Conservation (phyloP, 1,139 yeast genomes). For the Sporopachydermia cereana region DNA sequence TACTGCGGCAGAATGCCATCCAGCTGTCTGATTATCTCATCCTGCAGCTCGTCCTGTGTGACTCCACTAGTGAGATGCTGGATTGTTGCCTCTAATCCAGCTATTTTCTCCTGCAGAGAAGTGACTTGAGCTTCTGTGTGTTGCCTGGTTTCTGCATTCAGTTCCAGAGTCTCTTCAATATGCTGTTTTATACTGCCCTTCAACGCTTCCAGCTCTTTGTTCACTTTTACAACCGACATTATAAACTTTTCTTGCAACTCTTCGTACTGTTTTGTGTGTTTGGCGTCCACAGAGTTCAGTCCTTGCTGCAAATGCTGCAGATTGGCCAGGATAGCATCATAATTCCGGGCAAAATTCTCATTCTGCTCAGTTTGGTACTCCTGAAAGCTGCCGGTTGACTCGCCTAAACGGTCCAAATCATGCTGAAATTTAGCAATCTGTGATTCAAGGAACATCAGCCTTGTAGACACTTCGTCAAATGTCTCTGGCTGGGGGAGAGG, state of each 20-base stretch:
- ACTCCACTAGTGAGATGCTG: not conserved
- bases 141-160: not conserved
- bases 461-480: not conserved
- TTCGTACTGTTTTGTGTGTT: not conserved
- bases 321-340: not conserved
- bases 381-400: constrained; percentile 1
- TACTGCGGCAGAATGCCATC: constrained; percentile 1
- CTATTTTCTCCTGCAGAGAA: not conserved
- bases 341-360: not conserved
- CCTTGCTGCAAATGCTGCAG: not conserved
- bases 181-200: not conserved
- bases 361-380: not conserved
- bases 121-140: not conserved
- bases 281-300: not conserved
- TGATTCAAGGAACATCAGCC: constrained; percentile 1
- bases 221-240: constrained; percentile 1
- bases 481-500: not conserved
- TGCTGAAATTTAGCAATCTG: not conserved
- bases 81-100: not conserved
- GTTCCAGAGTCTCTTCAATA: not conserved
- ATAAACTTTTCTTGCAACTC: not conserved
- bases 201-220: not conserved
- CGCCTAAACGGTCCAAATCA: not conserved
- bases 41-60: not conserved
- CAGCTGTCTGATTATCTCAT: not conserved